Evolutionary conservation across 176 grass and related monocot species (phyloP).

Genomic region (Avena sativa): DNA sequence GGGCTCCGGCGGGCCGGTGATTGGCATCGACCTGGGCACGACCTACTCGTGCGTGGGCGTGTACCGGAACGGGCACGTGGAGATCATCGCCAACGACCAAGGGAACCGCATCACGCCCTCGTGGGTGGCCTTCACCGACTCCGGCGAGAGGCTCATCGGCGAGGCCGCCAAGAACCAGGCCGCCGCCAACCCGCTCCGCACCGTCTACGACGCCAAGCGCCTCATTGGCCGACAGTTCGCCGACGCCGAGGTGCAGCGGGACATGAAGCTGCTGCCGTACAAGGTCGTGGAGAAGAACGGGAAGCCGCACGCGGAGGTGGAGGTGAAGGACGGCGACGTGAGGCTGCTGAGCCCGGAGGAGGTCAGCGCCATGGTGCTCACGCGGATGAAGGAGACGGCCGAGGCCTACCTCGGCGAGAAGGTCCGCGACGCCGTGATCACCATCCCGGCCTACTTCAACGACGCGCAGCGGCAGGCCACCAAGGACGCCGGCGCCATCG

Average conservation of each 20-base stretch:
- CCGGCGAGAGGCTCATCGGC: conserved; percentile 62
- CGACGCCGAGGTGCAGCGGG: conserved; percentile 65
- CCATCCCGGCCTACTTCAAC: conserved; percentile 87
- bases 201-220: conserved; percentile 52
- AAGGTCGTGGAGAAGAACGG: conserved; percentile 68
- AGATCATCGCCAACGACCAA: conserved; percentile 95
- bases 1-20: conserved; percentile 58
- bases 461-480: conserved; percentile 77
- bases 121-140: conserved; percentile 76
- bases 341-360: conserved; percentile 75
- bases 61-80: conserved; percentile 70
- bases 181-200: conserved; percentile 57
- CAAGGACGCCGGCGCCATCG: conserved; percentile 74
- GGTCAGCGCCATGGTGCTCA: conserved; percentile 77
- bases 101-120: conserved; percentile 84
- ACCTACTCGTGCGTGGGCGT: conserved; percentile 90
- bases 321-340: conserved; percentile 57
- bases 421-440: conserved; percentile 72
- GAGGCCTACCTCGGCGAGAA: conserved; percentile 77
- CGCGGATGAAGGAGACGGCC: conserved; percentile 80
- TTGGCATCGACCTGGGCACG: conserved; percentile 85
- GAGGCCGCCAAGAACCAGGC: conserved; percentile 87
- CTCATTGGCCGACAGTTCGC: conserved; percentile 62
- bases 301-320: conserved; percentile 68
- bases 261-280: conserved; percentile 78